Percentiles rank a stretch among this genome's conserved stretches.
Evolutionary conservation across 176 grass and related monocot species (phyloP).

Genomic region (Elaeis guineensis): DNA sequence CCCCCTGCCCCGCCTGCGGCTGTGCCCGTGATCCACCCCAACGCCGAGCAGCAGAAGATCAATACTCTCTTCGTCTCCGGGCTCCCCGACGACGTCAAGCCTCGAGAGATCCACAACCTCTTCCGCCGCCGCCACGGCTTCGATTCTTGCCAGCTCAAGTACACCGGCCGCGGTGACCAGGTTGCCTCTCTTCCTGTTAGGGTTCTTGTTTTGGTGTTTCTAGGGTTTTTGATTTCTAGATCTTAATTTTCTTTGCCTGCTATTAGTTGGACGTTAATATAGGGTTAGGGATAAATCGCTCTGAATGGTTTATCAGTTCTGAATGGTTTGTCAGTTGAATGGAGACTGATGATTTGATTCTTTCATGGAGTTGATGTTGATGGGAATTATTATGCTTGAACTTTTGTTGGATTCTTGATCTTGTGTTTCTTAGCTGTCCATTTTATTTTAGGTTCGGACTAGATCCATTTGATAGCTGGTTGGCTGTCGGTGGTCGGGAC

Average conservation of each 20-base stretch:
- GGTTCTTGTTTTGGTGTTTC: background rate
- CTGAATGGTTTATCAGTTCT: background rate
- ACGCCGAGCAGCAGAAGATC: conserved; percentile 33
- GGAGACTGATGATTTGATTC: background rate
- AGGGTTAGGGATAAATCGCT: no score
- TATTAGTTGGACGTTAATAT: no score
- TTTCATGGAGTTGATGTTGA: background rate
- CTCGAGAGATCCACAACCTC: conserved; percentile 85
- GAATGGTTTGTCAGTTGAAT: no score
- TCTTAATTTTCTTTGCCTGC: no score
- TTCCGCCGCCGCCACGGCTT: conserved; percentile 73
- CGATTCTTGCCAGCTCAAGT: conserved; percentile 88
- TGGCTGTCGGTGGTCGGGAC: no score
- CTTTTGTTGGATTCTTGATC: no score
- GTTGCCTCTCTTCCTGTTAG: conserved; percentile 13
- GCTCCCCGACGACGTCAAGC: conserved; percentile 74
- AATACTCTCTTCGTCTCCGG: conserved; percentile 77
- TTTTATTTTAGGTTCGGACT: no score
- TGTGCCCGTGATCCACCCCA: conserved; percentile 6
- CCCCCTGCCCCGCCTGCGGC: background rate
- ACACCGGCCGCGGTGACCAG: conserved; percentile 80
- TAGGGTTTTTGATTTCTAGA: no score
- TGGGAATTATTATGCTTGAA: no score
- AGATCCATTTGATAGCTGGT: no score
- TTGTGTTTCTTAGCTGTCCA: no score